Conservation (phyloP, 148 eudicot genomes). For the Camellia japonica region DNA sequence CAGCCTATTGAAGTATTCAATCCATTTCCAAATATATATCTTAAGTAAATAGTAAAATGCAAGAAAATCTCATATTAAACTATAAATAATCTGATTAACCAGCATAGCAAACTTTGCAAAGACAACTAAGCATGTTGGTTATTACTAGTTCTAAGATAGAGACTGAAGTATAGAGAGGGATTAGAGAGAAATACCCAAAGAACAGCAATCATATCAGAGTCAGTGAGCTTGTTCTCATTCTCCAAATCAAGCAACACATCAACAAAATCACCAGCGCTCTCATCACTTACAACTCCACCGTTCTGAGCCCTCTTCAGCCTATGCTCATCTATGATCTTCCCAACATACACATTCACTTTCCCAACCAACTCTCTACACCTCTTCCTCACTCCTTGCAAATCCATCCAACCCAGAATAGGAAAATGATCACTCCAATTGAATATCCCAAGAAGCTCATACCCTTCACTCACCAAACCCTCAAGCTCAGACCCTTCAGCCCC, state of each 20-base stretch:
- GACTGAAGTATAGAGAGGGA: not conserved
- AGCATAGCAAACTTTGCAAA: not conserved
- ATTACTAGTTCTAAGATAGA: not conserved
- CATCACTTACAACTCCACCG: conserved; percentile 19
- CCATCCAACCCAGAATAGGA: conserved; percentile 66
- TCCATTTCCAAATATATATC: not conserved
- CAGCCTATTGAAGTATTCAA: not conserved
- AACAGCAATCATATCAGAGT: conserved; percentile 86
- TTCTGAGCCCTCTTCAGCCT: conserved; percentile 26
- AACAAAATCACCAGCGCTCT: conserved; percentile 62
- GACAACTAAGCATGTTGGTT: not conserved
- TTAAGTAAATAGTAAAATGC: not conserved
- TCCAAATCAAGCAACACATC: conserved; percentile 83
- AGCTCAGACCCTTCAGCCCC: conserved; percentile 29
- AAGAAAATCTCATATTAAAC: too few species aligned
- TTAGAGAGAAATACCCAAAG: conserved; percentile 63
- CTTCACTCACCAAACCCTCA: conserved; percentile 70
- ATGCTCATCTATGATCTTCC: conserved; percentile 57
- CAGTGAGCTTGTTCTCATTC: conserved; percentile 52
- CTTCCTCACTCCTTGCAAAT: conserved; percentile 75
- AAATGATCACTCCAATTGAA: conserved; percentile 96
- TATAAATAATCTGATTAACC: too few species aligned
- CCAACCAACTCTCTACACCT: conserved; percentile 55
- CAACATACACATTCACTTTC: conserved; percentile 70
- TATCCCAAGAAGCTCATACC: conserved; percentile 71